A percentile compares a stretch with the other conserved stretches of the same genome.
Conservation (phyloP, 768 basidiomycete species). For the Tricholoma hemisulphureum region DNA sequence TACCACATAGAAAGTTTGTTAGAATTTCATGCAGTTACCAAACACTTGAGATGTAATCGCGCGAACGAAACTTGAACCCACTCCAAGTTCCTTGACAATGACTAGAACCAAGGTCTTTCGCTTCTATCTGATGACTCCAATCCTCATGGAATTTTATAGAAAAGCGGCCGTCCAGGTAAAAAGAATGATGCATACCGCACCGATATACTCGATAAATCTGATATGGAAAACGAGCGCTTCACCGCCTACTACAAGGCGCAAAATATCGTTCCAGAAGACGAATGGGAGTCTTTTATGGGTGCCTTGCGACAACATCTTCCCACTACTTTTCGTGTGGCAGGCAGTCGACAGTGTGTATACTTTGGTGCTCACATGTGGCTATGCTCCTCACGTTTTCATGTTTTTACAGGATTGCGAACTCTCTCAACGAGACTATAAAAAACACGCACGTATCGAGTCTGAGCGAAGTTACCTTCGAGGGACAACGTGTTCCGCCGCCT, state of each 20-base stretch:
- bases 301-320: constrained; percentile 73
- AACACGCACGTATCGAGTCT: constrained; percentile 76
- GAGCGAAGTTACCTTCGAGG: constrained; percentile 73
- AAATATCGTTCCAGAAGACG: constrained; percentile 67
- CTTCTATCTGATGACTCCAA: not conserved
- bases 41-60: not conserved
- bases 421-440: constrained; percentile 77
- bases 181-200: constrained; percentile 40
- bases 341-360: constrained; percentile 70
- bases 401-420: constrained; percentile 53
- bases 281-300: constrained; percentile 76
- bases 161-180: not conserved
- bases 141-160: not conserved
- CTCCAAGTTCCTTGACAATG: too few species aligned
- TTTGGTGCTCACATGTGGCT: not conserved
- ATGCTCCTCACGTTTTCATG: constrained; percentile 9
- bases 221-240: constrained; percentile 73
- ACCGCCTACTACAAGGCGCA: constrained; percentile 73
- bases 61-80: too few species aligned
- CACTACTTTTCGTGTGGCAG: constrained; percentile 91
- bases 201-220: constrained; percentile 53
- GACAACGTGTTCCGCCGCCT: constrained; percentile 72
- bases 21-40: not conserved
- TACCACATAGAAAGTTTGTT: constrained; percentile 60
- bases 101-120: not conserved